Base-by-base conservation (phyloP, 2,329 filamentous ascomycete species). In the Colletotrichum acutatum region DNA sequence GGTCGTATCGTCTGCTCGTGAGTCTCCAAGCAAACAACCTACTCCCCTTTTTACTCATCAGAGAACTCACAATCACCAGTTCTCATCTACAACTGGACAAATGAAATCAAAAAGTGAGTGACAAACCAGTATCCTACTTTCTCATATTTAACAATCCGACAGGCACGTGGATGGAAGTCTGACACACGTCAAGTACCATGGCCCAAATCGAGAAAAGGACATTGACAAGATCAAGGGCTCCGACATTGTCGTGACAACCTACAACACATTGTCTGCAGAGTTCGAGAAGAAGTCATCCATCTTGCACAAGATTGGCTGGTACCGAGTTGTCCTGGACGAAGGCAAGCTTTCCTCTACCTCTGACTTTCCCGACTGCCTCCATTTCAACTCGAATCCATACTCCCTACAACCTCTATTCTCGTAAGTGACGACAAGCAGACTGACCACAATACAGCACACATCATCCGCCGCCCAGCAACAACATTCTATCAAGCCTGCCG, bases 161-260 rank as follows among this genome's bases (percentile, higher is more conserved):
- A 85, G 84, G 5, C 83, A 85, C 70, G 67, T 83, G 11, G 66
- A 77, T 1, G 74, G 66, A 1, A 75, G 54, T 5, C 66, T 85
- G 5, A 81, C 76, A 6, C 70, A 77, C 0, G 72, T 80, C 56
- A 79, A 79, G 42, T 85, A 86, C 64, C 83, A 86, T 54, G 84
- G 85, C 0, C 75, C 74, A 7, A 66, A 74, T 12, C 76, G 81
- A 19, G 66, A 77, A 28, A 74, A 74, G 26, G 75, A 81, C 2
- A 68, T 77, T 9, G 68, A 76, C 5, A 56, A 64, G 1, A 74
- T 86, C 22, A 74, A 76, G 9, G 64, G 82, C 26, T 78, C 78
- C 1, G 84, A 86, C 67, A 78, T 88, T 8, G 82, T 88, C 28
- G 73, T 87, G 2, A 86, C 86, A 3, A 88, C 86, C 0, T 88